Evolutionary conservation across 2,329 filamentous ascomycete genomes (phyloP).

Genomic region (Myriosclerotinia curreyana): DNA sequence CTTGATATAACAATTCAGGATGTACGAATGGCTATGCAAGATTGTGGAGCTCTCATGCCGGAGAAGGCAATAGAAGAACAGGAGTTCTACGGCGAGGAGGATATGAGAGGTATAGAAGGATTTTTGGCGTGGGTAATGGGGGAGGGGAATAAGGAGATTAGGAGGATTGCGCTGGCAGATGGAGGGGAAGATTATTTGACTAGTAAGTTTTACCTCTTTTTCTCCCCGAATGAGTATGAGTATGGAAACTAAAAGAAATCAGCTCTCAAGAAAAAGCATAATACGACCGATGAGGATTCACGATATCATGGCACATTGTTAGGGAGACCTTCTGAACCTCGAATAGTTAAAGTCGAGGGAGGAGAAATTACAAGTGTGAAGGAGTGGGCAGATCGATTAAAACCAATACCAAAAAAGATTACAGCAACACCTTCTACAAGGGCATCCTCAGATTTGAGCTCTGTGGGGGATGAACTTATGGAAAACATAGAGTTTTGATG

Average conservation of each 20-base stretch:
- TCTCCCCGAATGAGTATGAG: neutral
- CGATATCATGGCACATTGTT: conserved; percentile 83
- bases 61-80: conserved; percentile 66
- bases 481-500: conserved; percentile 38
- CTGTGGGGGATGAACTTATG: conserved; percentile 37
- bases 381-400: conserved; percentile 57
- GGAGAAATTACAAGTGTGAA: conserved; percentile 64
- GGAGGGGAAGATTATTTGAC: conserved; percentile 67
- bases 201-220: conserved; percentile 43
- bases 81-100: conserved; percentile 62
- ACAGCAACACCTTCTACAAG: conserved; percentile 29
- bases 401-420: conserved; percentile 26
- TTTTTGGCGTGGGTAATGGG: conserved; percentile 80
- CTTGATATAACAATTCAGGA: conserved; percentile 68
- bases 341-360: conserved; percentile 74
- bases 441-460: conserved; percentile 38
- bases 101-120: conserved; percentile 70
- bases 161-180: conserved; percentile 69
- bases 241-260: conserved; percentile 30
- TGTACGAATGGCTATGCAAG: conserved; percentile 79
- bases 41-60: conserved; percentile 71
- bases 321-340: conserved; percentile 68
- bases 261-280: conserved; percentile 90
- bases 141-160: conserved; percentile 72
- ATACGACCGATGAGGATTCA: conserved; percentile 81